Evolutionary conservation across 2,329 filamentous ascomycete genomes (phyloP).

Genomic region (Sarocladium strictum): DNA sequence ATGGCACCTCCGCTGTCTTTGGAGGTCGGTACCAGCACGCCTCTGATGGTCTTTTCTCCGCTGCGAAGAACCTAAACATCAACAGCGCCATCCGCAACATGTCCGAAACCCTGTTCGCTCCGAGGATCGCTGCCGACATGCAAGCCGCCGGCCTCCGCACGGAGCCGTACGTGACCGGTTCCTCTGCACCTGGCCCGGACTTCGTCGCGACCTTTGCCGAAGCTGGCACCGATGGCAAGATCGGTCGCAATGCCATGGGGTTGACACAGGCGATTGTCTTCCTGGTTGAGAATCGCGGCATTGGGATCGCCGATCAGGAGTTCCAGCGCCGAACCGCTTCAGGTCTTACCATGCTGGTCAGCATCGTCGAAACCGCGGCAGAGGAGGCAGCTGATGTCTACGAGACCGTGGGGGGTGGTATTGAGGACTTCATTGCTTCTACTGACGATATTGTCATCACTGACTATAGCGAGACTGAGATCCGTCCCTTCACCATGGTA

Average conservation of each 20-base stretch:
- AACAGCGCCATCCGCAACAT: constrained; percentile 21
- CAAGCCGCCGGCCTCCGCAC: constrained; percentile 20
- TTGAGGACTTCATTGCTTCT: constrained; percentile 20
- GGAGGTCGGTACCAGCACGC: constrained; percentile 20
- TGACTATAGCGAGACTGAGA: constrained; percentile 17
- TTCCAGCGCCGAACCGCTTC: constrained; percentile 23
- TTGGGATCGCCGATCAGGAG: constrained; percentile 23
- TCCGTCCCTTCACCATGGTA: constrained; percentile 20
- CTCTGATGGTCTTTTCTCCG: constrained; percentile 24
- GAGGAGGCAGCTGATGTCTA: constrained; percentile 22
- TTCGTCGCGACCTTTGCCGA: constrained; percentile 19
- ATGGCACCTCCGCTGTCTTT: constrained; percentile 15
- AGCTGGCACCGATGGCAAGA: constrained; percentile 22
- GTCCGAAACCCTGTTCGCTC: constrained; percentile 22
- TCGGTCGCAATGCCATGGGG: constrained; percentile 24
- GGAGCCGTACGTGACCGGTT: constrained; percentile 23
- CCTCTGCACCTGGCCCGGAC: constrained; percentile 12
- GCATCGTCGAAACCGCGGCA: constrained; percentile 23
- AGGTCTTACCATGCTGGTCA: constrained; percentile 21
- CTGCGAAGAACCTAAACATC: constrained; percentile 28
- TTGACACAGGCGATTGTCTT: constrained; percentile 23
- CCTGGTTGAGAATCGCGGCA: constrained; percentile 24
- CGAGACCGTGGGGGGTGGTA: constrained; percentile 19
- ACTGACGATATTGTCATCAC: constrained; percentile 23
- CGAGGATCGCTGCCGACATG: constrained; percentile 22